Conservation (phyloP, 2,329 filamentous ascomycete genomes). For the Dactylellina cionopaga region DNA sequence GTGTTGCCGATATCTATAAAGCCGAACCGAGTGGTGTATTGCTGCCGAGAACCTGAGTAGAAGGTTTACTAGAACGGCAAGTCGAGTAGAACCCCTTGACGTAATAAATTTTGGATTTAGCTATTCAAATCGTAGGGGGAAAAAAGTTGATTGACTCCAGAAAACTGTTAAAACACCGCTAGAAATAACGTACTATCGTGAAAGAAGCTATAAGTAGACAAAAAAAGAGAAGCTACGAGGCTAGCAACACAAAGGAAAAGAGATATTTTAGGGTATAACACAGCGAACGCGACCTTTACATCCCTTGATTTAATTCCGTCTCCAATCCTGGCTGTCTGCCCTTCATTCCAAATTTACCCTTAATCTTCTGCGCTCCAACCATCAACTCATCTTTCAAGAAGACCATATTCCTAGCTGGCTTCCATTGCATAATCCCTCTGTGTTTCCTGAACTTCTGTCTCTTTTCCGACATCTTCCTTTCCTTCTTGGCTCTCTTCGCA, state of each 20-base stretch:
- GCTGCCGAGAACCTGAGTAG: background rate
- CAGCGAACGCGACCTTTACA: background rate
- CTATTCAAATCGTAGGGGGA: too few species aligned
- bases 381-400: conserved; percentile 87
- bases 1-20: conserved; percentile 1
- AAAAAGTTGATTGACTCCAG: background rate
- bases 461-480: conserved; percentile 62
- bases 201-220: too few species aligned
- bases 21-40: conserved; percentile 2
- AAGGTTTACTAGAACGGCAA: background rate
- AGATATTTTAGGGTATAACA: background rate
- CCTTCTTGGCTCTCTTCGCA: conserved; percentile 54
- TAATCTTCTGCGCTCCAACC: conserved; percentile 78
- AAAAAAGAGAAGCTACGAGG: background rate
- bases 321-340: conserved; percentile 89
- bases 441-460: conserved; percentile 75
- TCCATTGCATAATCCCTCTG: conserved; percentile 93
- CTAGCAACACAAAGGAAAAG: background rate
- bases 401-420: conserved; percentile 81
- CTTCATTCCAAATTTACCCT: conserved; percentile 78
- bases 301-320: conserved; percentile 67
- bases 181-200: background rate
- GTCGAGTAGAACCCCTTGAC: background rate
- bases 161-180: background rate
- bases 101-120: background rate